Evolutionary conservation across 768 basidiomycete genomes (phyloP).

Genomic region (Macrolepiota albuminosa): DNA sequence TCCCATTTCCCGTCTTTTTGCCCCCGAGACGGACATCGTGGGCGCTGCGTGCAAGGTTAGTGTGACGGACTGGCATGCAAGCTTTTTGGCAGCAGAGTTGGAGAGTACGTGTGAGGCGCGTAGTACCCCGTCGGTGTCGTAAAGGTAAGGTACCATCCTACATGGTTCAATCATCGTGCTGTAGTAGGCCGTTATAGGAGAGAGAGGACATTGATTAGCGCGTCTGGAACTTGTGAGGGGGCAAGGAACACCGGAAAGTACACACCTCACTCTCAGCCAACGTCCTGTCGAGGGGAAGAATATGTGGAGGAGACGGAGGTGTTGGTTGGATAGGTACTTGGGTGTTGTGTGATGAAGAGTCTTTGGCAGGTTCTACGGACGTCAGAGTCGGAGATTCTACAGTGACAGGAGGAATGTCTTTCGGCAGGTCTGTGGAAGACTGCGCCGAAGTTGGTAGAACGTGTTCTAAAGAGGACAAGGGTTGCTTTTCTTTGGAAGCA

Average conservation of each 20-base stretch:
- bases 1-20: slow-evolving; percentile 45
- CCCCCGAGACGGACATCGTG: slow-evolving; percentile 24
- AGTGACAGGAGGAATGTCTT: slow-evolving; percentile 3
- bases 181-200: no score
- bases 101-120: slow-evolving; percentile 63
- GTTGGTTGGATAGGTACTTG: slow-evolving; percentile 35
- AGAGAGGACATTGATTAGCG: no score
- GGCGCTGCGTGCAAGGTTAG: slow-evolving; percentile 47
- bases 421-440: neutral
- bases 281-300: slow-evolving; percentile 63
- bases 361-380: slow-evolving; percentile 6
- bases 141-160: slow-evolving; percentile 84
- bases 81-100: slow-evolving; percentile 39
- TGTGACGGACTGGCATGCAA: slow-evolving; percentile 58
- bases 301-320: slow-evolving; percentile 25
- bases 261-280: no score
- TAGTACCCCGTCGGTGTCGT: slow-evolving; percentile 52
- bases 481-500: slow-evolving; percentile 26
- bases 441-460: slow-evolving; percentile 2
- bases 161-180: slow-evolving; percentile 28
- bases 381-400: slow-evolving; percentile 8
- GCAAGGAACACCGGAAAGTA: no score
- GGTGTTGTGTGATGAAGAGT: slow-evolving; percentile 13
- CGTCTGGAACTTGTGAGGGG: no score
- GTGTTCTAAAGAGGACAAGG: slow-evolving; percentile 6